A percentile compares a stretch with the other conserved stretches of the same genome.
These are phyloP conservation scores for Trichosporon sp. DNA, from an alignment of 1,284 basidiomycete species.

Conservation along the genomic window DNA sequence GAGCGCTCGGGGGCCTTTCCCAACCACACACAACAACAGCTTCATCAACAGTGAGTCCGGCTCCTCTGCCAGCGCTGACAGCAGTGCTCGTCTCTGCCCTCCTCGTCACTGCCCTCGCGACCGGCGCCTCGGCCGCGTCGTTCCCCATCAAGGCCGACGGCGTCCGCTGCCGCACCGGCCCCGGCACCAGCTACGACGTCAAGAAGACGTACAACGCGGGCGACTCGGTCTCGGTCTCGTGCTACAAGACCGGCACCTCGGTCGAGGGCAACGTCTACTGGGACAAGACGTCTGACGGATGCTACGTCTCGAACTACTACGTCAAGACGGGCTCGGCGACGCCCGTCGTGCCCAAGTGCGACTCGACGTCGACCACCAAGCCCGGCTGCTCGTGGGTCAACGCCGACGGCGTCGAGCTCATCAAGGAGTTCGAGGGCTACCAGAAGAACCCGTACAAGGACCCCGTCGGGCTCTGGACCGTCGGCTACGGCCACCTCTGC, in stretches of 20 bases:
- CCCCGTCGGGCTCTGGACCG: constrained; percentile 14
- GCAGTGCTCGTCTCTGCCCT: not conserved
- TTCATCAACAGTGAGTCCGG: not conserved
- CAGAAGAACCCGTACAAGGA: not conserved
- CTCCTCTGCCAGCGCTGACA: not conserved
- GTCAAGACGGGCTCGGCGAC: constrained; percentile 4
- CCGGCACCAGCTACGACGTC: not conserved
- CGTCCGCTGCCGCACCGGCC: constrained; percentile 16
- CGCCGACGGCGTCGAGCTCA: constrained; percentile 5
- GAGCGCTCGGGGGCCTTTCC: not conserved
- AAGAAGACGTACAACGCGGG: not conserved
- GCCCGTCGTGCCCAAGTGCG: constrained; percentile 2
- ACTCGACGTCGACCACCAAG: not conserved
- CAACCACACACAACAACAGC: not conserved
- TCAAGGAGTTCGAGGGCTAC: constrained; percentile 17
- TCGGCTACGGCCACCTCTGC: constrained; percentile 20
- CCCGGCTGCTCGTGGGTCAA: constrained; percentile 9
- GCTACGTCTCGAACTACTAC: constrained; percentile 15
- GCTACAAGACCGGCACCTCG: constrained; percentile 12
- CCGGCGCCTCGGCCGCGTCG: not conserved
- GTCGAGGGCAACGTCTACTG: constrained; percentile 7
- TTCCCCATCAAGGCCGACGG: constrained; percentile 8
- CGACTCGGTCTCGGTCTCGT: constrained; percentile 6
- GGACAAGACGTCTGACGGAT: constrained; percentile 15
- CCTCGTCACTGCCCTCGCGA: not conserved